A percentile compares a stretch with the other conserved stretches of the same genome.
Evolutionary conservation across 1,284 basidiomycete species (phyloP).

Genomic region (Sphaerobolus stellatus): DNA sequence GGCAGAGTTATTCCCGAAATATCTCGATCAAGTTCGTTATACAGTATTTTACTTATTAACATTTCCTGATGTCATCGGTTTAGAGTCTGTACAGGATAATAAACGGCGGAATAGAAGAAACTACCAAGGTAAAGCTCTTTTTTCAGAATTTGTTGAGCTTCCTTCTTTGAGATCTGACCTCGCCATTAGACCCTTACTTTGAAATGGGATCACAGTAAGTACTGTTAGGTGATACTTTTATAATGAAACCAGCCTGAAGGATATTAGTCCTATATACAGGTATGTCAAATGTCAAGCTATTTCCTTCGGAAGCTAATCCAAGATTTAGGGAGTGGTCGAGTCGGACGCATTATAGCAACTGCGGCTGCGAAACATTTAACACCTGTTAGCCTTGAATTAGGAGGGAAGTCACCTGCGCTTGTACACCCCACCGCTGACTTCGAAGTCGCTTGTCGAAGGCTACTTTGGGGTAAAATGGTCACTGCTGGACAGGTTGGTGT

Average conservation of each 20-base stretch:
- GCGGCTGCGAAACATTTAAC: constrained; percentile 75
- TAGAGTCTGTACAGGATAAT: constrained; percentile 44
- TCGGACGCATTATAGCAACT: constrained; percentile 64
- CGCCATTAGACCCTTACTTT: constrained; percentile 45
- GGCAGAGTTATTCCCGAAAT: constrained; percentile 56
- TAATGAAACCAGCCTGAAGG: not conserved
- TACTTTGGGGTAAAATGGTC: constrained; percentile 59
- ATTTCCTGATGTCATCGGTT: not conserved
- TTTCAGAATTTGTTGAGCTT: constrained; percentile 20
- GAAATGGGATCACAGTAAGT: constrained; percentile 59
- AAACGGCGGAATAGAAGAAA: constrained; percentile 57
- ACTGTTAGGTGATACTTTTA: not conserved
- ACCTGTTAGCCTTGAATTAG: constrained; percentile 68
- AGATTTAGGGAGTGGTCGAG: constrained; percentile 42
- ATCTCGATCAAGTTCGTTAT: constrained; percentile 49
- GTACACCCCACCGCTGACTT: constrained; percentile 48
- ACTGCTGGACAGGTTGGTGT: constrained; percentile 55
- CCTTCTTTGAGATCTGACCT: not conserved
- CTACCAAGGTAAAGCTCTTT: constrained; percentile 34
- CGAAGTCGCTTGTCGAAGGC: constrained; percentile 42
- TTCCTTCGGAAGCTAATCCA: constrained; percentile 29
- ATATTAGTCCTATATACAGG: constrained; percentile 44
- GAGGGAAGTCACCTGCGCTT: constrained; percentile 66
- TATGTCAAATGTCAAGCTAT: constrained; percentile 1
- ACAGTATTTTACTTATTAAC: not conserved